Evolutionary conservation across 2,329 filamentous ascomycete genomes (phyloP).

Genomic region (Alternaria arbusti): DNA sequence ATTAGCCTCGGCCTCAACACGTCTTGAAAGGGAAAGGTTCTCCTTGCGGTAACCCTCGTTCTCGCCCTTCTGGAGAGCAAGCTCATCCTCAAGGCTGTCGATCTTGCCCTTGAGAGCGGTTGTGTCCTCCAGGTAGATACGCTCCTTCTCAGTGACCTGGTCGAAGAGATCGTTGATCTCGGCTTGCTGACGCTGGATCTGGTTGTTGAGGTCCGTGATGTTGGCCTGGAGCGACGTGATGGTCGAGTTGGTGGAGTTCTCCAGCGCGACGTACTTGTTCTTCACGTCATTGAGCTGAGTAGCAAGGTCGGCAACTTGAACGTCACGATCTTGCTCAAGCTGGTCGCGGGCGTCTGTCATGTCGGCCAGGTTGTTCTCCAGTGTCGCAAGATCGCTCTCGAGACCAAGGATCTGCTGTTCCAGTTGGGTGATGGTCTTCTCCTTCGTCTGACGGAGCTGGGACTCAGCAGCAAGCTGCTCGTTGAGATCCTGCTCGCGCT

Average conservation of each 20-base stretch:
- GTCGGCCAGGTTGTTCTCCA: conserved; percentile 26
- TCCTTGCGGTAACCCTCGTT: conserved; percentile 35
- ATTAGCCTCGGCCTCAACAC: conserved; percentile 36
- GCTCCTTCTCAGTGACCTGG: conserved; percentile 33
- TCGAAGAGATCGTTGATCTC: conserved; percentile 47
- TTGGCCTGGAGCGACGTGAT: conserved; percentile 44
- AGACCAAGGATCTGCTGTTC: conserved; percentile 45
- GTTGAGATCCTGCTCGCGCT: conserved; percentile 50
- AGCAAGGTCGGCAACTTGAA: conserved; percentile 44
- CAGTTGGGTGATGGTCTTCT: conserved; percentile 44
- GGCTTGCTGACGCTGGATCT: conserved; percentile 46
- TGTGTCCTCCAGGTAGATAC: conserved; percentile 34
- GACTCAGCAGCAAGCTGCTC: conserved; percentile 49
- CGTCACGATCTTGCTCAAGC: conserved; percentile 39
- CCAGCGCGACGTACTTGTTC: conserved; percentile 39
- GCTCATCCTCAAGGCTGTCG: conserved; percentile 26
- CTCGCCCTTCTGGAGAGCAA: conserved; percentile 26
- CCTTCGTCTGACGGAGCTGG: conserved; percentile 46
- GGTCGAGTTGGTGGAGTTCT: conserved; percentile 39
- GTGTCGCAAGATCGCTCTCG: conserved; percentile 38
- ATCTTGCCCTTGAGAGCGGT: conserved; percentile 33
- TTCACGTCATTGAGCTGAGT: conserved; percentile 42
- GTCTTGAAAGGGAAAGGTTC: conserved; percentile 36
- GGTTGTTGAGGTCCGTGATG: conserved; percentile 51
- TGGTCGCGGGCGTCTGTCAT: conserved; percentile 42